phyloP scores from a whole-genome alignment of 805 yeast species.

The Saccharomycopsis sp. region DNA sequence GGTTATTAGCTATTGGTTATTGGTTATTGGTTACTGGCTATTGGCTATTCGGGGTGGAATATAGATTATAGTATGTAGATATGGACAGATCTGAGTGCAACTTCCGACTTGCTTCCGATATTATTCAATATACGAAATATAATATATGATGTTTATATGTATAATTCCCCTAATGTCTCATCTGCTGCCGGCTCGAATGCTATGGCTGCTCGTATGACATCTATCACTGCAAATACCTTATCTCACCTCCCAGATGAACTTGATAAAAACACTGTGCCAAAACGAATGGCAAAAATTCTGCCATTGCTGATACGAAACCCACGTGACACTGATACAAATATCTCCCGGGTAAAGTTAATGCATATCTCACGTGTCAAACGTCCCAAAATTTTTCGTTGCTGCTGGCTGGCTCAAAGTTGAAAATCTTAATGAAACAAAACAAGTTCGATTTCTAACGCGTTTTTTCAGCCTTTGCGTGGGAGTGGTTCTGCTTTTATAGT shows the following conservation, averaged over 20 bases:
- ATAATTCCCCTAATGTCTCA: too few relatives aligned
- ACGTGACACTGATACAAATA: not conserved
- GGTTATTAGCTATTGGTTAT: too few relatives aligned
- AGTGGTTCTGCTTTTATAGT: not conserved
- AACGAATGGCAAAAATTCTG: not conserved
- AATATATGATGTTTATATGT: too few relatives aligned
- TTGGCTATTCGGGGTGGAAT: too few relatives aligned
- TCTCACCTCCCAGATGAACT: too few relatives aligned
- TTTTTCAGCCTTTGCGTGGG: not conserved
- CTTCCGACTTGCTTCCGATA: too few relatives aligned
- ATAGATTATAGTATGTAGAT: not conserved
- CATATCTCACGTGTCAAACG: not conserved
- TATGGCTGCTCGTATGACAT: too few relatives aligned
- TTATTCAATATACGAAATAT: too few relatives aligned
- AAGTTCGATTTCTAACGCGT: not conserved
- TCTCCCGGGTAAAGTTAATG: not conserved
- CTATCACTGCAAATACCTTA: too few relatives aligned
- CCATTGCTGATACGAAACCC: not conserved
- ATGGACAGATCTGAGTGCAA: too few relatives aligned
- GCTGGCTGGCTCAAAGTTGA: not conserved
- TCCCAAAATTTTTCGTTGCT: not conserved
- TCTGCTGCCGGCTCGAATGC: too few relatives aligned
- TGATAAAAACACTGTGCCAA: not conserved
- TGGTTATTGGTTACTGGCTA: too few relatives aligned
- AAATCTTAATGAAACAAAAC: not conserved